A percentile compares a stretch with the other conserved stretches of the same genome.
Conservation (phyloP, 257 asterid species). For the Catharanthus roseus region DNA sequence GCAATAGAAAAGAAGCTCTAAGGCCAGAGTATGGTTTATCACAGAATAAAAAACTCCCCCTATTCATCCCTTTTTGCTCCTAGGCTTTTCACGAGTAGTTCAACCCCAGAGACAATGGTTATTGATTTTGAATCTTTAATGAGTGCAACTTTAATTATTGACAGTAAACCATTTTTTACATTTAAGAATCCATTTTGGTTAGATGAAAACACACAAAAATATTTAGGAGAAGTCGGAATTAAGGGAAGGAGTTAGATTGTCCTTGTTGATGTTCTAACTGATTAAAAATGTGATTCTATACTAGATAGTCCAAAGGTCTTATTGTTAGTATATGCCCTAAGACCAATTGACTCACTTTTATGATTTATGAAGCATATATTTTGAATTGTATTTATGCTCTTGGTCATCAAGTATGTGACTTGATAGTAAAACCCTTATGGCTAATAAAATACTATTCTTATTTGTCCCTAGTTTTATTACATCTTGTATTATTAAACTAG, state of each 20-base stretch:
- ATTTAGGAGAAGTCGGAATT: slow-evolving; percentile 45
- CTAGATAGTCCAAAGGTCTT: slow-evolving; percentile 35
- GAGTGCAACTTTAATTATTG: slow-evolving; percentile 82
- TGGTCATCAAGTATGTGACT: too few relatives aligned
- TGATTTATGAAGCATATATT: too few relatives aligned
- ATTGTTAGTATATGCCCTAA: too few relatives aligned
- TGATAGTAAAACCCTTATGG: too few relatives aligned
- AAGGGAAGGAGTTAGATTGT: slow-evolving; percentile 49
- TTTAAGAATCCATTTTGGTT: slow-evolving; percentile 46
- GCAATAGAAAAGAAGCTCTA: slow-evolving; percentile 15
- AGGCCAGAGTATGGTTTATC: slow-evolving; percentile 55
- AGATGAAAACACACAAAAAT: slow-evolving; percentile 35
- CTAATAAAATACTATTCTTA: too few relatives aligned
- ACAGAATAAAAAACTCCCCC: slow-evolving; percentile 29
- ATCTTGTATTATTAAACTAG: too few relatives aligned
- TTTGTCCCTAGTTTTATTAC: too few relatives aligned
- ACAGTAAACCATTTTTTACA: slow-evolving; percentile 38
- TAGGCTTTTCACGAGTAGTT: slow-evolving; percentile 47
- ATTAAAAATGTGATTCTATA: slow-evolving; percentile 41
- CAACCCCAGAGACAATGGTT: slow-evolving; percentile 31
- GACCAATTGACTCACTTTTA: too few relatives aligned
- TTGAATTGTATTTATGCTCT: too few relatives aligned
- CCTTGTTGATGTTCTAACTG: slow-evolving; percentile 53
- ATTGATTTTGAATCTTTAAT: slow-evolving; percentile 46
- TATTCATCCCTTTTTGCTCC: slow-evolving; percentile 56